These are phyloP conservation scores for Paraleonurus japonicus DNA, from an alignment of 257 asterid genomes.

Conservation along the genomic window DNA sequence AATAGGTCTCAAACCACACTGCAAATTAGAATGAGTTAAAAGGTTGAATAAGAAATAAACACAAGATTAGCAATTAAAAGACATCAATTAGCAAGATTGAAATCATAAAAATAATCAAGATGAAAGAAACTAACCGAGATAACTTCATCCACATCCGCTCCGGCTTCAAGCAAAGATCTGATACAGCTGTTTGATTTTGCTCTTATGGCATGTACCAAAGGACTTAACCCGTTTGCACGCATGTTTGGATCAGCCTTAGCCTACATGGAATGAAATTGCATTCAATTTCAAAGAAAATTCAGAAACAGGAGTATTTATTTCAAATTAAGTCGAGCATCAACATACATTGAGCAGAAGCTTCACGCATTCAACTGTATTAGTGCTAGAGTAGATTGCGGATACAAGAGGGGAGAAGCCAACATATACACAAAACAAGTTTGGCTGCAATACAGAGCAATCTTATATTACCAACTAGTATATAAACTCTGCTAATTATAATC, in stretches of 20 bases:
- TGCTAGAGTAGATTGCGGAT: background rate
- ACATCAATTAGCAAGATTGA: background rate
- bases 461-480: too few species aligned
- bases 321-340: too few species aligned
- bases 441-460: background rate
- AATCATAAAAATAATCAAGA: too few species aligned
- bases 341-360: background rate
- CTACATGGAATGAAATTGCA: background rate
- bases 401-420: background rate
- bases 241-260: background rate
- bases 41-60: too few species aligned
- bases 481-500: too few species aligned
- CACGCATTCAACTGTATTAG: background rate
- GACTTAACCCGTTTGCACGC: background rate
- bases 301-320: background rate
- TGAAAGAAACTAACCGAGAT: background rate
- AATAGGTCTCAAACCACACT: conserved; percentile 4
- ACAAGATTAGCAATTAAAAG: background rate
- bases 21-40: too few species aligned
- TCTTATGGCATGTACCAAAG: conserved; percentile 11
- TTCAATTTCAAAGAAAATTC: too few species aligned
- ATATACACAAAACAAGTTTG: background rate
- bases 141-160: conserved; percentile 19
- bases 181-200: background rate
- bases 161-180: conserved; percentile 11